Conservation (phyloP, 257 asterid genomes). For the Solanum arcanum region DNA sequence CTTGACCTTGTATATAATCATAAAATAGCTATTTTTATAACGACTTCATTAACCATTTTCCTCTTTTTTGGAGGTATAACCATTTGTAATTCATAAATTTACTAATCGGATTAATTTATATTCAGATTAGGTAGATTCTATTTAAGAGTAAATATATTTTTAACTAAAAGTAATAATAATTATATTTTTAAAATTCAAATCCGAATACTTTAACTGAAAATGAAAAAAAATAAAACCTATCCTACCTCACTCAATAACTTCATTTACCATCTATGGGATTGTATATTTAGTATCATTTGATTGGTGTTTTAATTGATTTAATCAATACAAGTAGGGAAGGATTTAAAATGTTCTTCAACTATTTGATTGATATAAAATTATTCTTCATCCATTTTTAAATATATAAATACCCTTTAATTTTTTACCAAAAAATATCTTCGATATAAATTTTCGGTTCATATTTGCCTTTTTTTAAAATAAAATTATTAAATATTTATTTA, state of each 20-base stretch:
- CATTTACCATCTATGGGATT: not conserved
- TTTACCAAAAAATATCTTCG: too few species aligned
- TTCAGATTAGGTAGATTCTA: accelerated
- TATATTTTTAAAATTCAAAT: not conserved
- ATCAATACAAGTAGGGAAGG: not conserved
- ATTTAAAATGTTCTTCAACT: too few species aligned
- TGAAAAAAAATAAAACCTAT: not conserved
- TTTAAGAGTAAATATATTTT: not conserved
- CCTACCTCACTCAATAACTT: not conserved
- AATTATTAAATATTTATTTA: too few species aligned
- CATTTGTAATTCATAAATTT: not conserved
- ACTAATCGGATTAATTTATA: not conserved
- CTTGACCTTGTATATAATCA: not conserved
- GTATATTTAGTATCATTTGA: not conserved
- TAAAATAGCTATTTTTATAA: not conserved
- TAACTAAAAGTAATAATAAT: not conserved
- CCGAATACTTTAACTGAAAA: not conserved
- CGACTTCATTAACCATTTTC: not conserved
- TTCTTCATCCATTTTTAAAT: accelerated
- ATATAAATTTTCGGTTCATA: too few species aligned
- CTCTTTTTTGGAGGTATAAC: not conserved
- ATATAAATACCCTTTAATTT: too few species aligned
- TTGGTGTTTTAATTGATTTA: not conserved
- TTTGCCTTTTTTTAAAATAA: too few species aligned
- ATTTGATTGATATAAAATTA: too few species aligned